Base-by-base conservation (phyloP, 208 protist species). In the Acanthamoeba castellanii region DNA sequence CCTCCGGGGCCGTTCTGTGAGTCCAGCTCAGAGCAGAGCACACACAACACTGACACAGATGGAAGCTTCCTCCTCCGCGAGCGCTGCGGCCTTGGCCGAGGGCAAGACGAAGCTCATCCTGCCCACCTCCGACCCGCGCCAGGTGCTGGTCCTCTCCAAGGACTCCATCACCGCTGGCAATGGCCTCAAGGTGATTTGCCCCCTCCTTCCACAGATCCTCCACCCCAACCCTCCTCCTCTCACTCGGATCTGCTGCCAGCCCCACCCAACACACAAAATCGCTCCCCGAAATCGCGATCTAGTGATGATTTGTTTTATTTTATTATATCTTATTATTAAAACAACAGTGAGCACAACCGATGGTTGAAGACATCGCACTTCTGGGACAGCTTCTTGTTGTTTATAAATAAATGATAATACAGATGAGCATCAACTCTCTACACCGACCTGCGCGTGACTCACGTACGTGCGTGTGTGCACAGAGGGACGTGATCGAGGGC, bases 161-260 rank as follows among this genome's bases (percentile, higher is more conserved):
- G 90, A 88, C 45, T 47, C 91, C 57, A 96, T 96, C 66, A 96
- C 95, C 37, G 95, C 95, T 66, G 95, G 95, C 84, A 94, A 96
- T 42, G 95, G 95, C 30, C 82, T 85, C n/a, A 95, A 95, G 89
- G 81, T 81, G 30, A 68, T 91, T 52, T 50, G 50, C 4, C 32
- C 92, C 34, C 84, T 82, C 76, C 52, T 50, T 20, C 94, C 13
- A 13, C 50, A 95, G 50, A 91, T 64, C 32, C 66, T 94, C 16
- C 68, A 78, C 42, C 84, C 74, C 20, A 64, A 20, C 57, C 50
- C 50, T 70, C 61, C 61, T 27, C 61, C 61, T n/a, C 61, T 27
- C 16, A 16, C 16, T 27, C 25, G 64, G 64, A 72, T 25, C 20
- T 25, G 64, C 7, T 13, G 13, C 22, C 22, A 66, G 13, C 59